phyloP scores from a whole-genome alignment of 331 rosid genomes.

The Pyrus hybrid region DNA sequence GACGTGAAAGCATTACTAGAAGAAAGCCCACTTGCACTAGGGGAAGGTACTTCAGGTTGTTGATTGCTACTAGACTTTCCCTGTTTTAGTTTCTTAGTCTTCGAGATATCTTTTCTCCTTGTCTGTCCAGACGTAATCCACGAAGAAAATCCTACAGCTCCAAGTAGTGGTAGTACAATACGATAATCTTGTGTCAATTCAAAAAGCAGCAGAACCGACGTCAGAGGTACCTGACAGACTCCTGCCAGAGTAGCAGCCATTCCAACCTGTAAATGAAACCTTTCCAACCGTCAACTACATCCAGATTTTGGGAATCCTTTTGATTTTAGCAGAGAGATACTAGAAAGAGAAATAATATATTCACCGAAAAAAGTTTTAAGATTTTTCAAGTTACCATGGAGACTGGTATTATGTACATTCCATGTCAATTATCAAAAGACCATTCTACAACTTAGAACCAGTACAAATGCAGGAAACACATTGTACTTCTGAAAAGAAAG shows the following conservation, averaged over 20 bases:
- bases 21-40: constrained; percentile 27
- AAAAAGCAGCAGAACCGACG: constrained; percentile 81
- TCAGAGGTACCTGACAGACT: constrained; percentile 94
- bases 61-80: constrained; percentile 17
- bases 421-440: not conserved
- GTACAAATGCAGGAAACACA: constrained; percentile 1
- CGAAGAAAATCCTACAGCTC: constrained; percentile 87
- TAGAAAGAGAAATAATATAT: not conserved
- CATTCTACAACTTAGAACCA: not conserved
- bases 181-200: constrained; percentile 94
- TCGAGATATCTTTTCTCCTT: constrained; percentile 36
- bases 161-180: constrained; percentile 84
- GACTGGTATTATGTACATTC: not conserved
- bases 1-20: constrained; percentile 16
- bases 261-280: constrained; percentile 75
- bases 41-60: constrained; percentile 28
- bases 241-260: constrained; percentile 99
- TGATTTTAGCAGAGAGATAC: not conserved
- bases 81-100: constrained; percentile 19
- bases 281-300: constrained; percentile 13
- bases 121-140: constrained; percentile 80
- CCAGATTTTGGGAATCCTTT: constrained; percentile 3
- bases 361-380: not conserved
- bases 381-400: not conserved
- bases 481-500: constrained; percentile 4